These are phyloP conservation scores for Agarophyton chilense DNA, from an alignment of 23 red algal species.

Conservation along the genomic window DNA sequence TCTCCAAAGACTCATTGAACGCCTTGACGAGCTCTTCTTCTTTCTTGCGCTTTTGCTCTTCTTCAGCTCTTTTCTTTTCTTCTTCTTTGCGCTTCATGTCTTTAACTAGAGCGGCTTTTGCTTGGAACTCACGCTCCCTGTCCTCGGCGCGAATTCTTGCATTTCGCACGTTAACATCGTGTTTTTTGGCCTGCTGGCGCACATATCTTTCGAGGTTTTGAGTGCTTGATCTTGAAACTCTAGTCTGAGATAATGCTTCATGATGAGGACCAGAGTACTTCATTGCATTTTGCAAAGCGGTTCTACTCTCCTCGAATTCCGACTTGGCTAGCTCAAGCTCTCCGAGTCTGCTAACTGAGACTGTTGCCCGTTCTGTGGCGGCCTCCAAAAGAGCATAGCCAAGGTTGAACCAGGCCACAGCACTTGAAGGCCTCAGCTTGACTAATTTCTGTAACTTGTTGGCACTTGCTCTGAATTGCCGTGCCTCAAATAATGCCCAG, in stretches of 20 bases:
- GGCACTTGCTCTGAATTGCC: slow-evolving; percentile 46
- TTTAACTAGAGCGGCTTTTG: slow-evolving; percentile 21
- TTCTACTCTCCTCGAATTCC: slow-evolving; percentile 60
- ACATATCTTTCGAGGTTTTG: slow-evolving; percentile 46
- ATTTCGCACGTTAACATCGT: slow-evolving; percentile 67
- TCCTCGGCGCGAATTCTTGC: slow-evolving; percentile 42
- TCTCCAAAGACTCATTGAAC: slow-evolving; percentile 45
- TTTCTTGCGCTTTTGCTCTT: slow-evolving; percentile 25
- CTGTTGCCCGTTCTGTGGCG: slow-evolving; percentile 21
- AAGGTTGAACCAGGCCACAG: slow-evolving; percentile 65
- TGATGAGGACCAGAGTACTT: neutral
- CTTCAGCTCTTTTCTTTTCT: slow-evolving; percentile 17
- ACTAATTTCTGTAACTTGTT: slow-evolving; percentile 41
- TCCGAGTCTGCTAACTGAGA: neutral
- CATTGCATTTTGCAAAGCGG: slow-evolving; percentile 25
- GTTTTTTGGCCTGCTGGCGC: slow-evolving; percentile 48
- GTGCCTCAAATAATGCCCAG: slow-evolving; percentile 55
- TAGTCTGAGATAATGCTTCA: slow-evolving; percentile 18
- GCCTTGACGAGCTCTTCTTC: slow-evolving; percentile 50
- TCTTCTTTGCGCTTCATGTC: slow-evolving; percentile 39
- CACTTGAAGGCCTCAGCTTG: slow-evolving; percentile 26
- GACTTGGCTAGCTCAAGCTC: slow-evolving; percentile 53
- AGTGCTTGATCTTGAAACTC: slow-evolving; percentile 2
- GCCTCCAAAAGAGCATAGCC: slow-evolving; percentile 52
- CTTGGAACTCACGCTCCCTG: slow-evolving; percentile 30